A percentile compares a stretch with the other conserved stretches of the same genome.
Conservation (phyloP, 495 filamentous ascomycete species). For the Platismatia glauca region DNA sequence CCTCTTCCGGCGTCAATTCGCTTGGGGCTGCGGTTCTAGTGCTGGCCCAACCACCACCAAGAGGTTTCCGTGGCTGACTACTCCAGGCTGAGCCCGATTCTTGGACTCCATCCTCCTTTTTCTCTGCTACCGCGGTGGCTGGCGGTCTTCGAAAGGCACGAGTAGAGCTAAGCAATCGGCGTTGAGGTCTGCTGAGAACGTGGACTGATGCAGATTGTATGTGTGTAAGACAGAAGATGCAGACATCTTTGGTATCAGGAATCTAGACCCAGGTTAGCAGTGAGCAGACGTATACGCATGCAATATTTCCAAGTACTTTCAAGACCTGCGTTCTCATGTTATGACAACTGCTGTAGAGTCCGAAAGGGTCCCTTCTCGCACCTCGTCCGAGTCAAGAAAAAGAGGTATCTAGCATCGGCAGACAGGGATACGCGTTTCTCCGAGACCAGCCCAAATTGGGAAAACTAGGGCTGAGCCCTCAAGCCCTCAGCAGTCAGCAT, state of each 20-base stretch:
- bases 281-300: not conserved
- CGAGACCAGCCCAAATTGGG: not conserved
- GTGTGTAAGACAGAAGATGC: constrained; percentile 23
- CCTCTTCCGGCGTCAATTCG: constrained; percentile 8
- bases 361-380: no score
- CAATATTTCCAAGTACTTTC: not conserved
- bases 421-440: not conserved
- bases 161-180: constrained; percentile 14
- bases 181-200: constrained; percentile 5
- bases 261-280: constrained; percentile 7
- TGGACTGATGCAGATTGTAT: constrained; percentile 11
- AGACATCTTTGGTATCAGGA: constrained; percentile 17
- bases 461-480: no score
- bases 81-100: not conserved
- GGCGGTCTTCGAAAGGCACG: constrained; percentile 10
- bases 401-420: not conserved
- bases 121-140: constrained; percentile 10
- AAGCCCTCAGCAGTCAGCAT: no score
- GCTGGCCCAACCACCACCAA: constrained; percentile 5
- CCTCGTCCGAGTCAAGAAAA: not conserved
- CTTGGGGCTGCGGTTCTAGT: not conserved
- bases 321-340: constrained; percentile 12
- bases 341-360: not conserved
- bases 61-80: not conserved
- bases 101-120: constrained; percentile 2